Evolutionary conservation across 176 grass and related monocot species (phyloP), one percentile per base, ranked within the genome.

Genomic region (Phragmites australis): DNA sequence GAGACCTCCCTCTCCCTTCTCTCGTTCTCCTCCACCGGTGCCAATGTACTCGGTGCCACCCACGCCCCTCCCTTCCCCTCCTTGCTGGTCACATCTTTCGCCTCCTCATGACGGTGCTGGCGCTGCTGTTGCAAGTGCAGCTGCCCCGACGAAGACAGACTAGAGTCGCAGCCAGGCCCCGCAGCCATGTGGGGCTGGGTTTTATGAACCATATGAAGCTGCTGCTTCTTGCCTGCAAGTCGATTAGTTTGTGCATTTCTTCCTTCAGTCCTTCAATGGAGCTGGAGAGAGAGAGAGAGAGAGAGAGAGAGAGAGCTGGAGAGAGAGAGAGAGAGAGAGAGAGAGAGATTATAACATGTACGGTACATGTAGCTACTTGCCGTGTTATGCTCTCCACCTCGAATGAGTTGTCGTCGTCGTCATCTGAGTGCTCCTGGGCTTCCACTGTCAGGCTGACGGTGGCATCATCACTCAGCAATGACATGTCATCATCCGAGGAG

Each of bases 401-500:
- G 19, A 77, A 86, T 12, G 80, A 68, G 29, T 83, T 74, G 27
- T 82, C 83, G 3, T 76, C 85, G 16, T 87, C 76, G 25, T 82
- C 70, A 30, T 75, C 68, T 41, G 74, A 62, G 27, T 19, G 69
- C 6, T 49, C 43, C 16, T 1, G 43, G 6, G 14, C 13, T 43
- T 43, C 41, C 41, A 15, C 26, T 23, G 52, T 26, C 6, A 15
- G 37, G 9, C 14, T 11, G 16, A 3, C 54, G 27, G 14, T 40
- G 25, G 56, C 42, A 15, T 77, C 59, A 15, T 52, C 65, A 8
- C 23, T 76, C 22, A 60, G 79, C 72, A 84, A 57, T 0, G 52
- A 57, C 31, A 84, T 76, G 60, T 83, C 84, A 15, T 87, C 84
- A 9, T 89, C 81, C 0, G 81, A 87, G 65, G 83, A 93, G 62